These are phyloP conservation scores for Xylariales sp. DNA, from an alignment of 2,329 filamentous ascomycete species.

Conservation along the genomic window DNA sequence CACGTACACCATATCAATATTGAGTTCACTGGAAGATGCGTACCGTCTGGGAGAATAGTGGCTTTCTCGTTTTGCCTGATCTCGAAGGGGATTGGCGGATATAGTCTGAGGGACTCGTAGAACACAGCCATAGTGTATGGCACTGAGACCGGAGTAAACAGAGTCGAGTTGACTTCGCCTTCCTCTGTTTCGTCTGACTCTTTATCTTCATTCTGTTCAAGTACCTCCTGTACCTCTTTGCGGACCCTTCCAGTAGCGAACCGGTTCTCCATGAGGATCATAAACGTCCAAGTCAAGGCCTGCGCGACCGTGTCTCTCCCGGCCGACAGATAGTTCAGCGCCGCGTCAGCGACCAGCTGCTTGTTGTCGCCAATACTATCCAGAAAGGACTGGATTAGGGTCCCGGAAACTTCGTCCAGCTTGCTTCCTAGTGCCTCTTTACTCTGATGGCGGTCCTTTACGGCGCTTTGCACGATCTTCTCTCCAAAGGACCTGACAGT, in stretches of 20 bases:
- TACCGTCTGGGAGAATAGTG: slow-evolving; percentile 56
- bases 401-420: slow-evolving; percentile 44
- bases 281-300: slow-evolving; percentile 59
- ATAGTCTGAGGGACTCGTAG: slow-evolving; percentile 57
- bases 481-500: slow-evolving; percentile 52
- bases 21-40: slow-evolving; percentile 46
- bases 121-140: slow-evolving; percentile 59
- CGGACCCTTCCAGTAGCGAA: slow-evolving; percentile 35
- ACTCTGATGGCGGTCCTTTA: slow-evolving; percentile 31
- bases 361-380: slow-evolving; percentile 51
- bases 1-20: slow-evolving; percentile 61
- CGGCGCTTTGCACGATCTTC: slow-evolving; percentile 51
- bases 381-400: slow-evolving; percentile 56
- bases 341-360: slow-evolving; percentile 57
- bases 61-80: slow-evolving; percentile 53
- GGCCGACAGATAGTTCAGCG: slow-evolving; percentile 62
- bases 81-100: slow-evolving; percentile 62
- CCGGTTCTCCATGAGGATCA: slow-evolving; percentile 52
- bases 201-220: slow-evolving; percentile 10
- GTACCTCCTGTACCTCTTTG: slow-evolving; percentile 32
- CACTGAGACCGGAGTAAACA: slow-evolving; percentile 37
- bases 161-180: slow-evolving; percentile 20
- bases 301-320: slow-evolving; percentile 62
- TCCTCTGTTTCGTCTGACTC: slow-evolving; percentile 5
- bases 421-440: slow-evolving; percentile 17